Evolutionary conservation across 2,329 filamentous ascomycete genomes (phyloP).

Genomic region (Phaeosphaeria sp.): DNA sequence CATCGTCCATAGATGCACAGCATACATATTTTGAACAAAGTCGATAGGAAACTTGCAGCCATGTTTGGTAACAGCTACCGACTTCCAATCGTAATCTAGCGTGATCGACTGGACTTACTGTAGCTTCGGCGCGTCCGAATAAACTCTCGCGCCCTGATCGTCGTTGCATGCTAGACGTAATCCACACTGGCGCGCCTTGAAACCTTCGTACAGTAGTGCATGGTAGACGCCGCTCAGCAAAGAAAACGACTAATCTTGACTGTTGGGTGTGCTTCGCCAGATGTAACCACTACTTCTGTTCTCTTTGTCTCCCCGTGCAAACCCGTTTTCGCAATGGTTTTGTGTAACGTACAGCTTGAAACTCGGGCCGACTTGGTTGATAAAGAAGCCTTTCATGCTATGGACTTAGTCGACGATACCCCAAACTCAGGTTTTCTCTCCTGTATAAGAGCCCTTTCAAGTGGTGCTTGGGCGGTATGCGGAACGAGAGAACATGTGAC

Average conservation of each 20-base stretch:
- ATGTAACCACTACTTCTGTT: neutral
- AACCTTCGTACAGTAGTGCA: neutral
- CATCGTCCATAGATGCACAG: neutral
- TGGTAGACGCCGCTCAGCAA: neutral
- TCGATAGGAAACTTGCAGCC: too few relatives aligned
- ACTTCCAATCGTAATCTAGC: neutral
- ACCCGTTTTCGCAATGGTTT: neutral
- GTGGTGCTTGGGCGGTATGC: too few relatives aligned
- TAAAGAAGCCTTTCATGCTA: neutral
- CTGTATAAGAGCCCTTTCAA: too few relatives aligned
- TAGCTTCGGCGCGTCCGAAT: neutral
- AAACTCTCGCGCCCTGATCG: neutral
- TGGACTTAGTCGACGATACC: neutral
- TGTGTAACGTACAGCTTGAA: neutral
- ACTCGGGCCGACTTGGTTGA: neutral
- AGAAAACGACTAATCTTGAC: neutral
- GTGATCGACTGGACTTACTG: neutral
- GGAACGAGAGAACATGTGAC: too few relatives aligned
- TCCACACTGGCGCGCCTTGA: neutral
- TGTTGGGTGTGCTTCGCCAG: neutral
- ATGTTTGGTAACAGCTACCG: neutral
- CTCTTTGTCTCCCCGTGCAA: neutral
- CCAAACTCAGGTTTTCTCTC: neutral
- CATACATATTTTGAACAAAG: neutral
- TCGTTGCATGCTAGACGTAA: neutral